These are phyloP conservation scores for Sugiyamaella americana DNA, from an alignment of 805 yeast genomes.

Conservation along the genomic window DNA sequence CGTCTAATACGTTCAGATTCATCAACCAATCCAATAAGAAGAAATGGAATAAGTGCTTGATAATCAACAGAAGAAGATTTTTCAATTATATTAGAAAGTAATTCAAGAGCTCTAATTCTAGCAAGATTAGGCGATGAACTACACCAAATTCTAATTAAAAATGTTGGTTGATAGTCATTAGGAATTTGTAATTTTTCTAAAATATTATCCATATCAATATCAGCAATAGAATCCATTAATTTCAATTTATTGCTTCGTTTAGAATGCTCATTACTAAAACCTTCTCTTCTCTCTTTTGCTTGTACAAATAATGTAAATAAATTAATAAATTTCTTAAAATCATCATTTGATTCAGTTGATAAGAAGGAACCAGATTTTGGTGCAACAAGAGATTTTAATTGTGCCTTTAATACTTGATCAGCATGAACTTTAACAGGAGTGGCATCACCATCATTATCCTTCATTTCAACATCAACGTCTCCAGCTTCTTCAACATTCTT, in stretches of 20 bases:
- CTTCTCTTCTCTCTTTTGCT: no score
- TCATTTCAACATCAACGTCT: slow-evolving; percentile 17
- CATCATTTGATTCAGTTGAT: slow-evolving; percentile 8
- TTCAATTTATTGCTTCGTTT: not conserved
- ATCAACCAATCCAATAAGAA: slow-evolving; percentile 32
- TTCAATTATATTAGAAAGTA: slow-evolving; percentile 16
- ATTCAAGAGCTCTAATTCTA: slow-evolving; percentile 31
- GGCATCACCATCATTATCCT: slow-evolving; percentile 14
- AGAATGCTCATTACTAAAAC: no score
- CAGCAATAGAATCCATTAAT: not conserved
- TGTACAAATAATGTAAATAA: slow-evolving; percentile 7
- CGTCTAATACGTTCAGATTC: slow-evolving; percentile 30
- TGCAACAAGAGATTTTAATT: not conserved
- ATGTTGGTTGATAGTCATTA: slow-evolving; percentile 23
- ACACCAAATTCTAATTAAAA: slow-evolving; percentile 32
- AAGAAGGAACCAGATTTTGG: slow-evolving; percentile 17
- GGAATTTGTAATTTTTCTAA: slow-evolving; percentile 7
- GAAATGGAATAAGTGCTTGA: slow-evolving; percentile 32
- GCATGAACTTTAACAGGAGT: slow-evolving; percentile 7
- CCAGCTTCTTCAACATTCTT: slow-evolving; percentile 7
- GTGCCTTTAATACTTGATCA: slow-evolving; percentile 1
- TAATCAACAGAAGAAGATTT: slow-evolving; percentile 23
- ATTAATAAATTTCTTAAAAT: slow-evolving; percentile 6
- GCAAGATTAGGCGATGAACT: slow-evolving; percentile 33
- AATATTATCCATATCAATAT: not conserved